Evolutionary conservation across 2,329 filamentous ascomycete species (phyloP), one percentile per base, ranked within the genome.

Genomic region (Coleophoma eucalyptorum): DNA sequence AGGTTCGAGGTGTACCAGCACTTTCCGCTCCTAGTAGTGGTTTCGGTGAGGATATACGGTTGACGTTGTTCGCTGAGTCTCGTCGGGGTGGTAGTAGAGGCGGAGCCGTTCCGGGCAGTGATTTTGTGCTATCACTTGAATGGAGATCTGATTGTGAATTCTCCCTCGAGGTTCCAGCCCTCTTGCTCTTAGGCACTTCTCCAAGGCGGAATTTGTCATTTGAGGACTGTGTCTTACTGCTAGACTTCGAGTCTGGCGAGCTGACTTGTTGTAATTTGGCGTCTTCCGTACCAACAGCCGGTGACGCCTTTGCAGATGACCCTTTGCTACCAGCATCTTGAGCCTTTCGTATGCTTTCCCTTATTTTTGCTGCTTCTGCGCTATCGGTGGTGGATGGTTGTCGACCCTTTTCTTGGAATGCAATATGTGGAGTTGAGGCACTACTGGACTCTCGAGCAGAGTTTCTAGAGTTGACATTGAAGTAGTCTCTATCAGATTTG

Each of bases 371-470:
- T 1, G 76, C 72, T 35, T 78, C 79, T 31, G 81, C 75, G 20
- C 82, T 71, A 11, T 86, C 81, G 10, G 6, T 26, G 3, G 83
- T 81, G 1, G 84, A 84, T 4, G 77, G 70, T 53, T 83, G 78
- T 42, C 88, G 81, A 2, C 83, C 82, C 68, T 92, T 94, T 62
- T 96, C 90, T 66, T 96, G 90, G 65, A 91, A 95, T 19, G 90
- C 88, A 61, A 96, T 96, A 63, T 96, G 91, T n/a, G 91, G 90
- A 15, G 89, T 91, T 2, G 84, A 80, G 52, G 72, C 67, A 50
- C 74, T 78, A 41, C 79, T 78, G 15, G 62, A 63, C 6, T 62
- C 57, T 15, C 69, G 58, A 2, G 64, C 53, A 19, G 67, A 58
- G n/a, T 69, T 63, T 63, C 75, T 78, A 33, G 71, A 55, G 5